Percentiles rank a stretch among this genome's conserved stretches.
phyloP scores from a whole-genome alignment of 805 yeast genomes.

The Wickerhamiella shivajii region DNA sequence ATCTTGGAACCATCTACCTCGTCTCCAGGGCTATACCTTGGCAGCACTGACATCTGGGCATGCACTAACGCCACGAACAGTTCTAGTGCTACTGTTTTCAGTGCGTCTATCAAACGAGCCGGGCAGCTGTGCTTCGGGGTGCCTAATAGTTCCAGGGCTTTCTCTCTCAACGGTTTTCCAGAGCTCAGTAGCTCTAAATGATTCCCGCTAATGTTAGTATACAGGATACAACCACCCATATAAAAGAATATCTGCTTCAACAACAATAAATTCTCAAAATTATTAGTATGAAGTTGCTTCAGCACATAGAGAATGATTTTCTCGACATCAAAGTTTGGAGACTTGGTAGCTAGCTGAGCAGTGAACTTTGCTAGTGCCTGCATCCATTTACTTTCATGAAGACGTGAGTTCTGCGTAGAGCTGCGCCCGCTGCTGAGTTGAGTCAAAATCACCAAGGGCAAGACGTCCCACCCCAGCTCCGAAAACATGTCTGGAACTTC shows the following conservation, averaged over 20 bases:
- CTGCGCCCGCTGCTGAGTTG: conserved; percentile 57
- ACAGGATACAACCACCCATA: conserved; percentile 64
- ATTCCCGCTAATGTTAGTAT: conserved; percentile 45
- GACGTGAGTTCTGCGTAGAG: conserved; percentile 60
- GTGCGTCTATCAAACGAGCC: conserved; percentile 31
- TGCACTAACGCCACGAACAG: conserved; percentile 47
- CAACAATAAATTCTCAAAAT: conserved; percentile 45
- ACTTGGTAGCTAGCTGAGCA: conserved; percentile 49
- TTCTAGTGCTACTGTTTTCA: conserved; percentile 40
- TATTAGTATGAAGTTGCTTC: conserved; percentile 47
- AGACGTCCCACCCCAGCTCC: conserved; percentile 69
- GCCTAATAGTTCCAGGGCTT: conserved; percentile 22
- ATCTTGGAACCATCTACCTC: conserved; percentile 42
- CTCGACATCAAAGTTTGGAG: conserved; percentile 41
- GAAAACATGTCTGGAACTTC: conserved; percentile 65
- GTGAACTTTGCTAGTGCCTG: conserved; percentile 65
- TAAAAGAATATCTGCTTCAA: conserved; percentile 36
- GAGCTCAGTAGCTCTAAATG: conserved; percentile 50
- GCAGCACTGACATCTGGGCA: conserved; percentile 21
- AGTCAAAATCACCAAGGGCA: conserved; percentile 57
- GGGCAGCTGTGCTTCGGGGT: neutral
- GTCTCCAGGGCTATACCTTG: conserved; percentile 15
- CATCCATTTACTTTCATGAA: conserved; percentile 72
- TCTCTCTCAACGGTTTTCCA: conserved; percentile 26
- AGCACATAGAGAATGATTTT: conserved; percentile 48